Evolutionary conservation across 73 alveolate genomes (phyloP), one percentile per base, ranked within the genome.

Genomic region (Tetrahymena thermophila): DNA sequence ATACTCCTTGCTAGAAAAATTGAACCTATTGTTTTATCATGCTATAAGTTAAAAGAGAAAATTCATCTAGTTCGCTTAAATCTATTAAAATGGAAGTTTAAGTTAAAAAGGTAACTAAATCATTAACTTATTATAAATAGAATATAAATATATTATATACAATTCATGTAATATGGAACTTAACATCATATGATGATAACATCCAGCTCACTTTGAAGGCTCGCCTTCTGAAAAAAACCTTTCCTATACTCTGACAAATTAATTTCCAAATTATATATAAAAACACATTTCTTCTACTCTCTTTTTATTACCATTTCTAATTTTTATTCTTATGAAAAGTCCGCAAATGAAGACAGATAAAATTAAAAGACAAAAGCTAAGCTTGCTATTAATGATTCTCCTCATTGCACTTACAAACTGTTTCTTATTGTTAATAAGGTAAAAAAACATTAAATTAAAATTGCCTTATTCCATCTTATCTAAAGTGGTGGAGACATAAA

Each of bases 191-290:
- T 71, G 89, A 71, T 71, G 89, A 71, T 71, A 71, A 71, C 83
- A 71, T 28, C 89, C 89, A 71, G 89, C 89, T 71, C 89, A 71
- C 89, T 71, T 71, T 71, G 89, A 71, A 71, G 89, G 89, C 31
- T 71, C 89, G 89, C 89, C 89, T 71, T 71, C 89, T 71, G 89
- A 71, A 71, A 71, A 71, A 50, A 28, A 71, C 23, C 89, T n/a
- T 71, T 71, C 89, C 89, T 71, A 71, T 71, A 19, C 23, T n/a
- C 89, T 71, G 89, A 71, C 89, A 28, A 71, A 71, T 0, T 71
- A 71, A 71, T 11, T 71, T 71, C 89, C 89, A 19, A 50, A 50
- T 50, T 50, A 50, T 50, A 42, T 42, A 50, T 5, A 50, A 50
- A 40, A 50, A 50, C 15, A 50, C 15, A 50, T 21, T 19, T 50